Evolutionary conservation across 441 rosid species (phyloP).

Genomic region (Euphorbia celastroides): DNA sequence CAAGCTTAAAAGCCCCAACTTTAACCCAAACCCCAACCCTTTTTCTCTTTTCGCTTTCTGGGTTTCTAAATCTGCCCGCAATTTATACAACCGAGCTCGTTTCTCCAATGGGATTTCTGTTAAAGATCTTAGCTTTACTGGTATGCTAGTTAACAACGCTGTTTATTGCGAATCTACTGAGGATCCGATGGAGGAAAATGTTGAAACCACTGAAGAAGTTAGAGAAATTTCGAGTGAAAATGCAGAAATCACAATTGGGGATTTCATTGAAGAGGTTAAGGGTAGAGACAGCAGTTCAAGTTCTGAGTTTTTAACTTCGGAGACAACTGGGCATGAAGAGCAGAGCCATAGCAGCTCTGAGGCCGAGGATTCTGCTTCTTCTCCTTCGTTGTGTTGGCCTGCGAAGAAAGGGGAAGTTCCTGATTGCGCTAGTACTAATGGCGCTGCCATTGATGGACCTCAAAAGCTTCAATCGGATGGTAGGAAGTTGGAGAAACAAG

Average conservation of each 20-base stretch:
- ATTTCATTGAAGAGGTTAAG: conserved; percentile 44
- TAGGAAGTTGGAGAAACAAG: conserved; percentile 38
- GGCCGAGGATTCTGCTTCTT: conserved; percentile 52
- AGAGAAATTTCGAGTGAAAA: conserved; percentile 22
- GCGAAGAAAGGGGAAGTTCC: conserved; percentile 28
- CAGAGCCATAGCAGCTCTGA: conserved; percentile 60
- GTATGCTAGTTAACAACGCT: conserved; percentile 46
- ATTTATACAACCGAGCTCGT: conserved; percentile 26
- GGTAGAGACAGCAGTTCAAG: conserved; percentile 65
- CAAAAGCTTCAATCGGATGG: conserved; percentile 34
- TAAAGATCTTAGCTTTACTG: conserved; percentile 25
- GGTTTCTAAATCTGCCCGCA: conserved; percentile 39
- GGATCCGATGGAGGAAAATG: conserved; percentile 41
- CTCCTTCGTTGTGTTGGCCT: conserved; percentile 55
- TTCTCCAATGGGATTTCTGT: conserved; percentile 31
- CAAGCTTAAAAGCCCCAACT: conserved; percentile 21
- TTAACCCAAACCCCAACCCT: conserved; percentile 18
- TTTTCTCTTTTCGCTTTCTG: conserved; percentile 30
- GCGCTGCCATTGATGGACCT: conserved; percentile 24
- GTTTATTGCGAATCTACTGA: conserved; percentile 36
- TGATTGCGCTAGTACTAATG: conserved; percentile 34
- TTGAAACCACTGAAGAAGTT: conserved; percentile 25
- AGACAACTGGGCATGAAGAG: conserved; percentile 51
- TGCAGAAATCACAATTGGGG: conserved; percentile 35
- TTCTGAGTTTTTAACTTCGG: conserved; percentile 66